Conservation (phyloP, 129 eudicot species). For the Pittosporum tobira region DNA sequence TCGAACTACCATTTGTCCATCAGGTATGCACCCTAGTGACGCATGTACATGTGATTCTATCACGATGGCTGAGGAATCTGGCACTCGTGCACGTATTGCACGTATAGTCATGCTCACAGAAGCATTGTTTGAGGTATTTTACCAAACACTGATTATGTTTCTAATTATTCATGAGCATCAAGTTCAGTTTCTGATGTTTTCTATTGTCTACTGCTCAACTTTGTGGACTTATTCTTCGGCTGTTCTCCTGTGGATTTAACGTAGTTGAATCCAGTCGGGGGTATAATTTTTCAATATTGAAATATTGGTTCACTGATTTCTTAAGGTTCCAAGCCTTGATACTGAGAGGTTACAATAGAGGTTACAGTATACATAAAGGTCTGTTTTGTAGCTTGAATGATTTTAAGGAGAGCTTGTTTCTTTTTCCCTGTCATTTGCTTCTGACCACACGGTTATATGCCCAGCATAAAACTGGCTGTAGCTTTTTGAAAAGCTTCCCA, state of each 20-base stretch:
- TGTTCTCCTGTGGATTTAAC: not conserved
- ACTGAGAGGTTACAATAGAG: not conserved
- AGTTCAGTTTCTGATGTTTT: not conserved
- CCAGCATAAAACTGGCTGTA: not conserved
- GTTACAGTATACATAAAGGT: too few species aligned
- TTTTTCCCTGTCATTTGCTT: not conserved
- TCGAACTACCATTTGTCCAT: conserved; percentile 34
- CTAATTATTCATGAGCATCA: not conserved
- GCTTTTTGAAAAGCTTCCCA: not conserved
- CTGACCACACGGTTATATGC: not conserved
- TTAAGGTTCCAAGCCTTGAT: not conserved
- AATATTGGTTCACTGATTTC: not conserved
- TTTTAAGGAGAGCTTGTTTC: not conserved
- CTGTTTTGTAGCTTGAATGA: too few species aligned
- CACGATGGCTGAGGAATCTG: conserved; percentile 33
- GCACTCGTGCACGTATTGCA: conserved; percentile 51
- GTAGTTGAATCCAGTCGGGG: not conserved
- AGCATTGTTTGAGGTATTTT: conserved; percentile 64
- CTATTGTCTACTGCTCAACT: not conserved
- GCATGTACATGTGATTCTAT: conserved; percentile 42
- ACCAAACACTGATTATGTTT: not conserved
- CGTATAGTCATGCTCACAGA: conserved; percentile 66
- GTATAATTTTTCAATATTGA: too few species aligned
- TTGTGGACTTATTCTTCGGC: not conserved
- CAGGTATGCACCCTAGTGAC: conserved; percentile 44